Percentiles rank a stretch among this genome's conserved stretches.
Evolutionary conservation across 257 asterid species (phyloP).

Genomic region (Cinchona pubescens): DNA sequence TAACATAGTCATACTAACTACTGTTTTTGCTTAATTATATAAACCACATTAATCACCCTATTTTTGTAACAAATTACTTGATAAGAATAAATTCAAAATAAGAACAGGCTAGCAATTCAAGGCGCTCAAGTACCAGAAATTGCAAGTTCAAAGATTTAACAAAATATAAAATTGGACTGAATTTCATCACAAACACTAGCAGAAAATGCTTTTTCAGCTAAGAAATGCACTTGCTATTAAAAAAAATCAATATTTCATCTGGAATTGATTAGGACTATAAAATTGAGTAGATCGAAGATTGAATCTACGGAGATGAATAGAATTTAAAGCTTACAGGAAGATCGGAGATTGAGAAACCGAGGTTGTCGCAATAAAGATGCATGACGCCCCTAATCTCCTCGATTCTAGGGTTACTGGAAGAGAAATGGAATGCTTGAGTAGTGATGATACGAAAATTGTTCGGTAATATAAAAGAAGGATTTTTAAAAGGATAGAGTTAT

Average conservation of each 20-base stretch:
- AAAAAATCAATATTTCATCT: not conserved
- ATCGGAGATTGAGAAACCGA: conserved; percentile 35
- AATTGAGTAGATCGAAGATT: conserved; percentile 4
- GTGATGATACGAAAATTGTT: no score
- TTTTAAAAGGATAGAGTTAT: no score
- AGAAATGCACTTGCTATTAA: not conserved
- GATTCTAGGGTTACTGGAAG: conserved; percentile 97
- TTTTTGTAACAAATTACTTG: not conserved
- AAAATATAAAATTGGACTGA: not conserved
- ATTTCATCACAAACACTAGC: not conserved
- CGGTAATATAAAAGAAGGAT: no score
- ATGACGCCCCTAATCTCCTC: conserved; percentile 89
- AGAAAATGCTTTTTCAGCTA: not conserved
- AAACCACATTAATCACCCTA: no score
- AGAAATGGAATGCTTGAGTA: conserved; percentile 58
- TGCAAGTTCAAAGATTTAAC: not conserved
- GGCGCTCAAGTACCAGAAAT: not conserved
- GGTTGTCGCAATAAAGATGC: conserved; percentile 63
- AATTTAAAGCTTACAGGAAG: conserved; percentile 54
- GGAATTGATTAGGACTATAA: not conserved
- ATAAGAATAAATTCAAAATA: not conserved
- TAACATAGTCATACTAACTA: not conserved
- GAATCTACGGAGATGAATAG: no score
- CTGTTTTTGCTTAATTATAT: not conserved
- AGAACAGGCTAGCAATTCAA: not conserved